phyloP scores from a whole-genome alignment of 23 red algal species.

The Gracilaria caudata region DNA sequence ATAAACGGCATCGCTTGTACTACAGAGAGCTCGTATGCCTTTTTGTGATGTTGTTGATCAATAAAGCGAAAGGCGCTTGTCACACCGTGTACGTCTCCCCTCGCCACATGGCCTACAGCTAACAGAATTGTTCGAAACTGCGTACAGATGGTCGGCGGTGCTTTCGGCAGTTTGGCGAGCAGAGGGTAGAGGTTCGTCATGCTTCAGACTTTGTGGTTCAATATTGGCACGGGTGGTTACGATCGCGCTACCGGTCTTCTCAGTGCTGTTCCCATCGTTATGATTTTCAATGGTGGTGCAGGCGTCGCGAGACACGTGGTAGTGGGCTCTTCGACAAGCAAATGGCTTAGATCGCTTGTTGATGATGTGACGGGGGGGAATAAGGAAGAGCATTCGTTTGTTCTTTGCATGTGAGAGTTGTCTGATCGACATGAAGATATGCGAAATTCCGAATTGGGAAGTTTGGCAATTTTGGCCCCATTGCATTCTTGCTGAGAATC shows the following conservation, averaged over 20 bases:
- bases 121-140: constrained; percentile 68
- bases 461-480: too few species aligned
- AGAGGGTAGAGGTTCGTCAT: constrained; percentile 36
- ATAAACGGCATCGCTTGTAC: constrained; percentile 76
- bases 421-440: too few species aligned
- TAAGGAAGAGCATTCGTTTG: too few species aligned
- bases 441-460: too few species aligned
- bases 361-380: too few species aligned
- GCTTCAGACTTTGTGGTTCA: not conserved
- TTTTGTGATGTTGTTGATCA: constrained; percentile 9
- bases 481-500: too few species aligned
- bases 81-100: constrained; percentile 52
- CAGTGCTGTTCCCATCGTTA: not conserved
- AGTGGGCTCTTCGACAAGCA: not conserved
- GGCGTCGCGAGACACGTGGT: not conserved
- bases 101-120: constrained; percentile 66
- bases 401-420: too few species aligned
- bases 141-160: constrained; percentile 29
- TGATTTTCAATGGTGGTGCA: not conserved
- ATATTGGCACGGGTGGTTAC: not conserved
- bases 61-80: constrained; percentile 57
- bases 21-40: constrained; percentile 69
- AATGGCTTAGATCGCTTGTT: too few species aligned
- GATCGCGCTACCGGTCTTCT: not conserved
- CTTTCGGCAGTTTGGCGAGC: constrained; percentile 26